These are phyloP conservation scores for Populus deltoides DNA, from an alignment of 345 rosid genomes.

Conservation along the genomic window DNA sequence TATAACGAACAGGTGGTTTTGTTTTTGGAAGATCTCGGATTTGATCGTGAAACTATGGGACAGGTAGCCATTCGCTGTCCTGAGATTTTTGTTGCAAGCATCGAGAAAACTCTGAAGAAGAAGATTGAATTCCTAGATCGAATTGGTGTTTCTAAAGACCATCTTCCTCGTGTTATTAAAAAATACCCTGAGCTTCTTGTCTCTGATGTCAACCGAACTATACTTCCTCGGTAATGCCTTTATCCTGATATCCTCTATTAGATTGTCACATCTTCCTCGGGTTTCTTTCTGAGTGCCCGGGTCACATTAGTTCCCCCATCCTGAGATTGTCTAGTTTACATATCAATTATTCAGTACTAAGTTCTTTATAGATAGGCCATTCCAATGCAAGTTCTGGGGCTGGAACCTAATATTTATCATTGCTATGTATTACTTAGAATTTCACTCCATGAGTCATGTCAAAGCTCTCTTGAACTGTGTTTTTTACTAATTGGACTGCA, in stretches of 20 bases:
- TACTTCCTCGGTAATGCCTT: constrained; percentile 63
- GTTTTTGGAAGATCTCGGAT: constrained; percentile 64
- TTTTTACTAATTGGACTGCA: neutral
- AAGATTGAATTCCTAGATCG: constrained; percentile 57
- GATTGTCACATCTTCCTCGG: no score
- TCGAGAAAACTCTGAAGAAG: constrained; percentile 59
- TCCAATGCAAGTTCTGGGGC: no score
- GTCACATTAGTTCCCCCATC: no score
- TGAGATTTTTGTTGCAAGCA: constrained; percentile 62
- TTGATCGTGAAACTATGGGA: constrained; percentile 52
- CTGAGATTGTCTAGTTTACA: no score
- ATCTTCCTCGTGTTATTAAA: constrained; percentile 62
- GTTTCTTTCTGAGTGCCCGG: no score
- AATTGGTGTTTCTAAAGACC: constrained; percentile 53
- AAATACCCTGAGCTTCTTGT: constrained; percentile 87
- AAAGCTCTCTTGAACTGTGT: neutral
- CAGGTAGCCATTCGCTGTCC: constrained; percentile 74
- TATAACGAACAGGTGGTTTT: constrained; percentile 55
- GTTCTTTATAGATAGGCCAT: no score
- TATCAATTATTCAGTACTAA: no score
- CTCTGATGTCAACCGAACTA: constrained; percentile 51
- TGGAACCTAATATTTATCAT: neutral
- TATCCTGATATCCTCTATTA: no score
- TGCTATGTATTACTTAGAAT: neutral
- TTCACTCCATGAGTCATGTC: neutral